Conservation (phyloP, 768 basidiomycete species). For the Dioszegia aurantiaca region DNA sequence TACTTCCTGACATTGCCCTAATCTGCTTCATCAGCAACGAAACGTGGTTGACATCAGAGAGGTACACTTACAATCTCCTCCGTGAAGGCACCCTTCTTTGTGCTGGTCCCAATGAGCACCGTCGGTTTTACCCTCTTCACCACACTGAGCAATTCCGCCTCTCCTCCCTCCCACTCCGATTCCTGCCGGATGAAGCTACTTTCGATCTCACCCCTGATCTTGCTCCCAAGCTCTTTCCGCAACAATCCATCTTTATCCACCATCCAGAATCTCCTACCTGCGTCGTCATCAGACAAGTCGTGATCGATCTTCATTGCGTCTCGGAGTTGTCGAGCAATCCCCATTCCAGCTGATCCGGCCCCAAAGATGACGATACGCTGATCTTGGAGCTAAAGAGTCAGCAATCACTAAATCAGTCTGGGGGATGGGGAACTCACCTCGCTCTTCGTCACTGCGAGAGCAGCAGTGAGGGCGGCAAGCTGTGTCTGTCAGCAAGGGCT, state of each 20-base stretch:
- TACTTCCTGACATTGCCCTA: constrained; percentile 61
- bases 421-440: constrained; percentile 56
- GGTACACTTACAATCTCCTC: constrained; percentile 61
- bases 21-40: constrained; percentile 35
- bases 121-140: constrained; percentile 73
- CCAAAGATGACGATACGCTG: constrained; percentile 78
- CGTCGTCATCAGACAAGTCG: constrained; percentile 59
- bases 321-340: constrained; percentile 65
- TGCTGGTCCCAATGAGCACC: constrained; percentile 79
- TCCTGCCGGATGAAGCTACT: constrained; percentile 58
- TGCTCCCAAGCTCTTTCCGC: constrained; percentile 56
- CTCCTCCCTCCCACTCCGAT: constrained; percentile 58
- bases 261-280: constrained; percentile 67
- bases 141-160: constrained; percentile 61
- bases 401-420: background rate
- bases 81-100: constrained; percentile 71
- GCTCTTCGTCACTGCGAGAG: constrained; percentile 58
- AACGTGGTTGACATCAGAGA: background rate
- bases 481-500: constrained; percentile 18
- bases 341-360: constrained; percentile 70
- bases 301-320: constrained; percentile 65
- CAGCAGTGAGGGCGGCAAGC: constrained; percentile 50
- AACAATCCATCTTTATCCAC: constrained; percentile 68
- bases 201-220: constrained; percentile 56
- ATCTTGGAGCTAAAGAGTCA: constrained; percentile 58